Evolutionary conservation across 345 rosid genomes (phyloP).

Genomic region (Eucalyptus pauciflora): DNA sequence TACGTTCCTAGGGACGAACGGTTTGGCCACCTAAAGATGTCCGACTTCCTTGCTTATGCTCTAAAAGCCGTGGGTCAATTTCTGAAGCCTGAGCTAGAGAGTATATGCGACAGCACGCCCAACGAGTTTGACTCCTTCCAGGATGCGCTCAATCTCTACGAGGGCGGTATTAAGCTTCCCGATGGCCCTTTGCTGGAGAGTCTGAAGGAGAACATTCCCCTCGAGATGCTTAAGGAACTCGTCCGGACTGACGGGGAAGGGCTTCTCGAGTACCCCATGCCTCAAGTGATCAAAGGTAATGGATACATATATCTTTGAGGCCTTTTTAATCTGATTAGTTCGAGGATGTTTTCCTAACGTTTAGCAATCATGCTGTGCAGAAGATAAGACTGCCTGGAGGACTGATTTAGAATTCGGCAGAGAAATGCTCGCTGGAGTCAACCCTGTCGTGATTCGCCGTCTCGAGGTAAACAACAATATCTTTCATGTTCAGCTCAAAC

Average conservation of each 20-base stretch:
- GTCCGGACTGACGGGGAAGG: slow-evolving; percentile 18
- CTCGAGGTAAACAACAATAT: slow-evolving; percentile 3
- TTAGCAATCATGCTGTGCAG: neutral
- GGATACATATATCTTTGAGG: neutral
- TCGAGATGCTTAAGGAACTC: slow-evolving; percentile 23
- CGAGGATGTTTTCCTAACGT: neutral
- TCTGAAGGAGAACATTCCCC: slow-evolving; percentile 12
- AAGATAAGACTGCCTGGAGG: slow-evolving; percentile 28
- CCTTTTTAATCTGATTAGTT: neutral
- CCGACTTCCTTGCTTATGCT: slow-evolving; percentile 25
- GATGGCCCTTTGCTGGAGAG: slow-evolving; percentile 1
- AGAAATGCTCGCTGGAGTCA: slow-evolving; percentile 31
- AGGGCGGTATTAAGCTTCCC: slow-evolving; percentile 18
- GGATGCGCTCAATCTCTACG: slow-evolving; percentile 14
- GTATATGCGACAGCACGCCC: slow-evolving; percentile 10
- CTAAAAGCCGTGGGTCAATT: slow-evolving; percentile 20
- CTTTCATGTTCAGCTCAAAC: neutral
- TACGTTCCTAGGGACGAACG: slow-evolving; percentile 36
- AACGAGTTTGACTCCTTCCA: slow-evolving; percentile 27
- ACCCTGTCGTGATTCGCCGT: slow-evolving; percentile 20
- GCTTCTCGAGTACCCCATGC: slow-evolving; percentile 17
- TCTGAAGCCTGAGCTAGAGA: slow-evolving; percentile 17
- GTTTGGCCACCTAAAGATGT: slow-evolving; percentile 31
- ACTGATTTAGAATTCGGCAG: slow-evolving; percentile 31
- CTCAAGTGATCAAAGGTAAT: slow-evolving; percentile 25